Percentiles rank a stretch among this genome's conserved stretches.
Conservation (phyloP, 1,284 basidiomycete species). For the Boletus nobilissimus region DNA sequence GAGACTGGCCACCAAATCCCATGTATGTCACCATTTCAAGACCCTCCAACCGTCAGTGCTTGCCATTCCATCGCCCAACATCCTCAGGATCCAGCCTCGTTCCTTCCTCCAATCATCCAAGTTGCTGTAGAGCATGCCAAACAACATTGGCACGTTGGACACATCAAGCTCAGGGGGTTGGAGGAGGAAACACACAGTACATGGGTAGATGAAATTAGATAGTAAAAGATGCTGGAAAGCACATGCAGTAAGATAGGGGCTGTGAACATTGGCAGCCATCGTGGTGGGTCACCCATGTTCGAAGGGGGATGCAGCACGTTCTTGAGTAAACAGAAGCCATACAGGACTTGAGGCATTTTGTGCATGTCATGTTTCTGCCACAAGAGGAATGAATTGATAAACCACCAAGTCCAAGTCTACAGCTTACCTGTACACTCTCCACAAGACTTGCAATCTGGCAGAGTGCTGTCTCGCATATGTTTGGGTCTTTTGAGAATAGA, state of each 20-base stretch:
- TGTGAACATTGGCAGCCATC: conserved; percentile 77
- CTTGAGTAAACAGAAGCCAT: conserved; percentile 80
- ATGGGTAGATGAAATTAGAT: conserved; percentile 64
- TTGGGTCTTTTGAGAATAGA: conserved; percentile 74
- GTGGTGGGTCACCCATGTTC: conserved; percentile 53
- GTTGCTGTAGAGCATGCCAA: conserved; percentile 81
- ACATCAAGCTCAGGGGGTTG: conserved; percentile 66
- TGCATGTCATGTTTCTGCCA: conserved; percentile 75
- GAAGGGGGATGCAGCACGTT: conserved; percentile 61
- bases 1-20: conserved; percentile 86
- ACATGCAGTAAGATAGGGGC: conserved; percentile 77
- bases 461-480: conserved; percentile 67
- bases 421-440: conserved; percentile 64
- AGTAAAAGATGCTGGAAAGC: conserved; percentile 62
- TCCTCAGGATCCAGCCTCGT: conserved; percentile 83
- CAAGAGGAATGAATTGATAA: conserved; percentile 13
- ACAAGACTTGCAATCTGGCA: conserved; percentile 65
- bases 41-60: conserved; percentile 83
- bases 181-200: conserved; percentile 64
- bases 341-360: conserved; percentile 81
- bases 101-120: conserved; percentile 86
- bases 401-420: not conserved
- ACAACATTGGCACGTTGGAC: conserved; percentile 69
- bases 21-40: conserved; percentile 84
- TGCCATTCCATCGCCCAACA: conserved; percentile 80